Base-by-base conservation (phyloP, 352 stramenopile genomes). In the Hyaloperonospora brassicae region DNA sequence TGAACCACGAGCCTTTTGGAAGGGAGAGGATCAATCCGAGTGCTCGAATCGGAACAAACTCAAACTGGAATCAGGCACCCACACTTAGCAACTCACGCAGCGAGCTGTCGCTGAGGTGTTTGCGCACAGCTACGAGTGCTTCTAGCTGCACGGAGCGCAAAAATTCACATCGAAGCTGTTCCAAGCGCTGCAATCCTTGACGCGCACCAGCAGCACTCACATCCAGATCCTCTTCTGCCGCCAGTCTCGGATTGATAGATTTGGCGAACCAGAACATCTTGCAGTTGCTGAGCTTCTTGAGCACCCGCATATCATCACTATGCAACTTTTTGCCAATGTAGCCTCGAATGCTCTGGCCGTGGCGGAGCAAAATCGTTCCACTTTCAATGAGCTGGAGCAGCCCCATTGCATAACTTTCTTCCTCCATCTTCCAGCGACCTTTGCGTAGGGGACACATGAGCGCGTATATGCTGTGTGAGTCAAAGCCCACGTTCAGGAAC, bases 261-360 rank as follows among this genome's bases (percentile, higher is more conserved):
- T 79, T 74, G 2, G 73, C 70, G 62, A 90, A 88, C 60, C 81
- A 73, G 44, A 87, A 91, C 54, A 79, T 72, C 58, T 86, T 85
- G 62, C 76, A 91, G 50, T 89, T 91, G 70, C 70, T 86, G 6
- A 91, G 59, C 61, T 91, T 91, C 64, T 91, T 90, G 46, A 90
- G 69, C 50, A 89, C 80, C 14, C 80, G 80, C 80, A 90, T 88
- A 57, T 88, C 77, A 43, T 90, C 78, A 38, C 78, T 89, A 60
- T 91, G 78, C 25, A 89, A 61, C 51, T 85, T 87, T 50, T 87
- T 76, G 30, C 77, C 74, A 44, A 90, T 72, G 59, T 84, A 90
- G 0, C 68, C 69, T 6, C 80, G 80, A 43, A 90, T 79, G 47
- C 71, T 87, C 60, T 89, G 76, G 25, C 76, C 73, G 17, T 83